These are phyloP conservation scores for Diplodia scrobiculata DNA, from an alignment of 2,329 filamentous ascomycete genomes.

Conservation along the genomic window DNA sequence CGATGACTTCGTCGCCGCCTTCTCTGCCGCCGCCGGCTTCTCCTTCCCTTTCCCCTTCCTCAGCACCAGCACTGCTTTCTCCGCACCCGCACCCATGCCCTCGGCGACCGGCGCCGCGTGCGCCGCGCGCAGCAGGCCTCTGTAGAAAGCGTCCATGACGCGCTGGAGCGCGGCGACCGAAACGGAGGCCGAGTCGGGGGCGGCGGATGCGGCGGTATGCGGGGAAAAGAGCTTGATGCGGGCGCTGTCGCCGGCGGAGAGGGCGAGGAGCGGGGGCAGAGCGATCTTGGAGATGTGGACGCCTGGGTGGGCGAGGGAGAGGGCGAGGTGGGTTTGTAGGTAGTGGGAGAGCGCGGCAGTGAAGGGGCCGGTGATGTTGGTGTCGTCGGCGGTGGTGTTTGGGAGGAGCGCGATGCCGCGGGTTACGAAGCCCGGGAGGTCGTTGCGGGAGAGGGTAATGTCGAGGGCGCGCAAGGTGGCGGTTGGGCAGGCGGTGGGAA, in stretches of 20 bases:
- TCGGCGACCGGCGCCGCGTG: constrained; percentile 1
- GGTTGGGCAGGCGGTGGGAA: constrained; percentile 33
- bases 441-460: constrained; percentile 47
- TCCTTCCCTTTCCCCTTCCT: constrained; percentile 1
- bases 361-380: constrained; percentile 40
- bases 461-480: constrained; percentile 48
- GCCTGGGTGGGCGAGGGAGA: constrained; percentile 45
- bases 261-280: constrained; percentile 38
- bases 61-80: background rate
- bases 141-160: constrained; percentile 13
- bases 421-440: constrained; percentile 43
- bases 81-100: background rate
- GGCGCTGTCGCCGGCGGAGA: constrained; percentile 41
- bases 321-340: constrained; percentile 46
- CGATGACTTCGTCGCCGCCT: background rate
- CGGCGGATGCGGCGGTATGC: constrained; percentile 29
- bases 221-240: constrained; percentile 46
- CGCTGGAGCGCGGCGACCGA: constrained; percentile 30
- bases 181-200: background rate
- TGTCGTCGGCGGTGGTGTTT: constrained; percentile 33
- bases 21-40: background rate
- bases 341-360: constrained; percentile 46
- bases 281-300: constrained; percentile 48
- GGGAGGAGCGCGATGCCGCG: constrained; percentile 35
- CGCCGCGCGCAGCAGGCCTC: constrained; percentile 3